Evolutionary conservation across 805 yeast species (phyloP).

Genomic region (Candida ovalis): DNA sequence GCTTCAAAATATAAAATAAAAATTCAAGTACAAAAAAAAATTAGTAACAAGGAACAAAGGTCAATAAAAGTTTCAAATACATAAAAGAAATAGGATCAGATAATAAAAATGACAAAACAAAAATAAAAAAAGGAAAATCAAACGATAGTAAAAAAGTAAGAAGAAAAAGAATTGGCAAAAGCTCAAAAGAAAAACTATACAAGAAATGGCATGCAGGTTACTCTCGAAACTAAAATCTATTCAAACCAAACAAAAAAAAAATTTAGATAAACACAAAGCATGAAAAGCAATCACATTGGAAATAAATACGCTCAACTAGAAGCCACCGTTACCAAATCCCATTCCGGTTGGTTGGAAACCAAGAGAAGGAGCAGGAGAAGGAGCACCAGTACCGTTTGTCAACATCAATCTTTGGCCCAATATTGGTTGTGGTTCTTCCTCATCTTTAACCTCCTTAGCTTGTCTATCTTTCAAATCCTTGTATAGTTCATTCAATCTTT

Average conservation of each 20-base stretch:
- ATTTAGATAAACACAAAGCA: not conserved
- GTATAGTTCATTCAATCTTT: constrained; percentile 58
- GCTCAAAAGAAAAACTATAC: not conserved
- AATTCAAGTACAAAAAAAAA: not conserved
- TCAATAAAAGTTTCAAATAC: not conserved
- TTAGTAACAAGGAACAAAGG: not conserved
- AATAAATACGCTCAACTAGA: constrained; percentile 18
- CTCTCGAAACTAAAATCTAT: not conserved
- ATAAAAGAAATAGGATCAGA: not conserved
- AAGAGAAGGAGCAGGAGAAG: constrained; percentile 37
- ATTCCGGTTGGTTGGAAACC: constrained; percentile 71
- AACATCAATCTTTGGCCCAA: constrained; percentile 71
- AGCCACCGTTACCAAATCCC: constrained; percentile 58
- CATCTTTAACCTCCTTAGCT: constrained; percentile 49
- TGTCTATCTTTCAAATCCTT: constrained; percentile 69
- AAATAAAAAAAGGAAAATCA: constrained; percentile 3
- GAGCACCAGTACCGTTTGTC: constrained; percentile 64
- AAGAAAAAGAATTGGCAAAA: not conserved
- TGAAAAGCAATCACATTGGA: not conserved
- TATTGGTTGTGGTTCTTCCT: constrained; percentile 42
- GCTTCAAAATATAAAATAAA: not conserved
- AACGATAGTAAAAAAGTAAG: constrained; percentile 4
- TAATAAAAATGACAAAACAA: not conserved
- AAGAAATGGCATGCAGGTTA: not conserved
- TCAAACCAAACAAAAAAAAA: not conserved